Evolutionary conservation across 805 yeast genomes (phyloP).

Genomic region (Candida quercuum): DNA sequence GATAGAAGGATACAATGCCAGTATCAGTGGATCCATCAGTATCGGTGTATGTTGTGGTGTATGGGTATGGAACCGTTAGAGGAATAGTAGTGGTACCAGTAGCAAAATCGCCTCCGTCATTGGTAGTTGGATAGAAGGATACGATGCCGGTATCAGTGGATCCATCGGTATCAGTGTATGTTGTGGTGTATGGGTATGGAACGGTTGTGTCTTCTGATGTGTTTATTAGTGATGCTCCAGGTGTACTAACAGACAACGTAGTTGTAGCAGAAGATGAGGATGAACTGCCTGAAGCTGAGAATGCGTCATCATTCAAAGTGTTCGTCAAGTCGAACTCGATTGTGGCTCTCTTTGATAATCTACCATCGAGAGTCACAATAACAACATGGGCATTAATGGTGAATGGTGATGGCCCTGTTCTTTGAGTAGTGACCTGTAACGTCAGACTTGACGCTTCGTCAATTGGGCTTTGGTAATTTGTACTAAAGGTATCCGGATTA

Average conservation of each 20-base stretch:
- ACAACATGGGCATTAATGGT: background rate
- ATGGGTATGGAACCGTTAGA: too few relatives aligned
- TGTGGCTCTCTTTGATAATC: slow-evolving; percentile 5
- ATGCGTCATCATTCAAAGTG: background rate
- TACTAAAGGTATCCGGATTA: background rate
- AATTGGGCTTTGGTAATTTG: background rate
- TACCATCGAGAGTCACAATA: slow-evolving; percentile 1
- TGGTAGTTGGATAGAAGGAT: too few relatives aligned
- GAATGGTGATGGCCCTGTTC: slow-evolving; percentile 6
- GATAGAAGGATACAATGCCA: too few relatives aligned
- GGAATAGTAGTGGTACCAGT: too few relatives aligned
- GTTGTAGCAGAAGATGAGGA: background rate
- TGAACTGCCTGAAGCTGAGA: too few relatives aligned
- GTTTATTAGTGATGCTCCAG: too few relatives aligned
- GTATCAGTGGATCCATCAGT: too few relatives aligned
- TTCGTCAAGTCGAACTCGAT: background rate
- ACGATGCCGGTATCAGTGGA: too few relatives aligned
- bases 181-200: background rate
- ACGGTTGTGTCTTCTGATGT: background rate
- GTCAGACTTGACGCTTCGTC: slow-evolving; percentile 1
- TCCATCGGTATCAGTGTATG: background rate
- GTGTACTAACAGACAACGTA: too few relatives aligned
- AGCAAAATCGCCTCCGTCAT: too few relatives aligned
- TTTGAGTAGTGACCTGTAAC: slow-evolving; percentile 1
- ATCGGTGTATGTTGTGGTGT: background rate